These are phyloP conservation scores for Neopestalotiopsis sp. DNA, from an alignment of 2,329 filamentous ascomycete genomes.

Conservation along the genomic window DNA sequence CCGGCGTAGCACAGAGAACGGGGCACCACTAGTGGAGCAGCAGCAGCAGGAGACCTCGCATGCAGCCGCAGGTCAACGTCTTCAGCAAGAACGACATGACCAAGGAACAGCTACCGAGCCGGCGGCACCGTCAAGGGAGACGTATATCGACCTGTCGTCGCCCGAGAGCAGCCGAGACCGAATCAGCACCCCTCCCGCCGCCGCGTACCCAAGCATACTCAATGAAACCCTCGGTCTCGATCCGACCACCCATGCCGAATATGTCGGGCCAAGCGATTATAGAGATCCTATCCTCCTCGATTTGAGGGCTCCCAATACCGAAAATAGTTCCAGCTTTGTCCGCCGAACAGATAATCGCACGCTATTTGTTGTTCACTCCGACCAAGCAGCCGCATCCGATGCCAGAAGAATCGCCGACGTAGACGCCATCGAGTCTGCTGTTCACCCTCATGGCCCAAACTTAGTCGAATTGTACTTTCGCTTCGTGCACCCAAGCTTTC, in stretches of 20 bases:
- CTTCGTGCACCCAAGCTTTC: conserved; percentile 55
- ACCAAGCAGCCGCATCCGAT: background rate
- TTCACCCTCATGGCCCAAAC: conserved; percentile 62
- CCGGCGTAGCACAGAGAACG: background rate
- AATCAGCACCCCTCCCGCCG: background rate
- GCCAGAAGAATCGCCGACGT: background rate
- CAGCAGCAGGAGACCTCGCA: background rate
- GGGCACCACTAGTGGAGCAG: background rate
- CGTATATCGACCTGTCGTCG: background rate
- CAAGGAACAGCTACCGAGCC: background rate
- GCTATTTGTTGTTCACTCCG: background rate
- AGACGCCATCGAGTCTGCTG: conserved; percentile 58
- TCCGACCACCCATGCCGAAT: background rate
- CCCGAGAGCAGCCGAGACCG: background rate
- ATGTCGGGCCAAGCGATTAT: conserved; percentile 3
- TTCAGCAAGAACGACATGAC: background rate
- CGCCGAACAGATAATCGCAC: background rate
- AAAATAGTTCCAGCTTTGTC: background rate
- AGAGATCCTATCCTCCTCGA: background rate
- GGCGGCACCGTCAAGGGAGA: background rate
- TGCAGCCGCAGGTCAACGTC: too few relatives aligned
- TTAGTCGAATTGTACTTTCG: conserved; percentile 68
- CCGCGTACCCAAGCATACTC: background rate
- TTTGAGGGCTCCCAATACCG: too few relatives aligned
- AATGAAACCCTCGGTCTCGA: conserved; percentile 6